phyloP scores from a whole-genome alignment of 2,329 filamentous ascomycete genomes.

The Apiospora aurea region DNA sequence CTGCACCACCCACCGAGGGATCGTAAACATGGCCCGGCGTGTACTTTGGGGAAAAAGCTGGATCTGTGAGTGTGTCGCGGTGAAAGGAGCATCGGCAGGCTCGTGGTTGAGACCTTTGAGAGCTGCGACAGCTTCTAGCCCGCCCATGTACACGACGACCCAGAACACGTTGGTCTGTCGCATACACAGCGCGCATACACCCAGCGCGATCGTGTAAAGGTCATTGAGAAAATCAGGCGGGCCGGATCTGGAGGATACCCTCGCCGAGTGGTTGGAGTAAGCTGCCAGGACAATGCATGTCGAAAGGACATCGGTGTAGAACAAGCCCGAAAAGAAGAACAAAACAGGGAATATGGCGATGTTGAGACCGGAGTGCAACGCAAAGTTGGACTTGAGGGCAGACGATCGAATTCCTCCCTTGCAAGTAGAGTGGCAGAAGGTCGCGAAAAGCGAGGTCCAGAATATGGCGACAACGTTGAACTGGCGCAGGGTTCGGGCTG shows the following conservation, averaged over 20 bases:
- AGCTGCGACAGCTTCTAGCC: slow-evolving; percentile 60
- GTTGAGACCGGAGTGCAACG: slow-evolving; percentile 74
- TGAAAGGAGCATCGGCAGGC: slow-evolving; percentile 39
- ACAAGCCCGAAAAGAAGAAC: slow-evolving; percentile 95
- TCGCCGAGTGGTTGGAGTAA: slow-evolving; percentile 64
- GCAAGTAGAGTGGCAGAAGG: slow-evolving; percentile 59
- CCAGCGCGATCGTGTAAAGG: slow-evolving; percentile 59
- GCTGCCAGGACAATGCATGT: slow-evolving; percentile 76
- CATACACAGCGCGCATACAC: slow-evolving; percentile 74
- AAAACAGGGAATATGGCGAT: slow-evolving; percentile 85
- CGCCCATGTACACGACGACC: slow-evolving; percentile 81
- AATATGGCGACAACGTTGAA: slow-evolving; percentile 56
- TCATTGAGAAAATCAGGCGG: slow-evolving; percentile 45
- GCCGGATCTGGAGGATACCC: slow-evolving; percentile 45
- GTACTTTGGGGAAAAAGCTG: slow-evolving; percentile 52
- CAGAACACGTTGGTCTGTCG: slow-evolving; percentile 98
- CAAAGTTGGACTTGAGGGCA: slow-evolving; percentile 44
- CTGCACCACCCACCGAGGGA: slow-evolving; percentile 52
- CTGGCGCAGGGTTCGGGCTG: slow-evolving; percentile 52
- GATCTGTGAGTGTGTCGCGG: slow-evolving; percentile 44
- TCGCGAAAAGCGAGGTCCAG: slow-evolving; percentile 53
- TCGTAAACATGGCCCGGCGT: slow-evolving; percentile 63
- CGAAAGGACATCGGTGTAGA: slow-evolving; percentile 92
- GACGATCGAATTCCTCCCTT: slow-evolving; percentile 30
- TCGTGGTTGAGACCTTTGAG: slow-evolving; percentile 53